Evolutionary conservation across 2,329 filamentous ascomycete genomes (phyloP).

Genomic region (Hypoxylon sp.): DNA sequence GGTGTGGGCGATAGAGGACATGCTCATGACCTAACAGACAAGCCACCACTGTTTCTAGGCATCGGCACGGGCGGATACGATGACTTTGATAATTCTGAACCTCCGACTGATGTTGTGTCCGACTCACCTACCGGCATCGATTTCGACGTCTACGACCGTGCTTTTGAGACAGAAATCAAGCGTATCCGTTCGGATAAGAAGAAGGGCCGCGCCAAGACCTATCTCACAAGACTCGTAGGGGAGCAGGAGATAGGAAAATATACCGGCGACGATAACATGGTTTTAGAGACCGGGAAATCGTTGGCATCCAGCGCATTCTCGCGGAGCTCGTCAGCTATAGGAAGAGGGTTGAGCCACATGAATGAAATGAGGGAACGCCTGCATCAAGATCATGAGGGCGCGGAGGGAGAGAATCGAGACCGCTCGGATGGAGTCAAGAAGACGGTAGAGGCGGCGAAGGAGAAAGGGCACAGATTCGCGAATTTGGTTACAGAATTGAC

Average conservation of each 20-base stretch:
- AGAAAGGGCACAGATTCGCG: slow-evolving; percentile 51
- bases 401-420: slow-evolving; percentile 24
- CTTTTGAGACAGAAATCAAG: slow-evolving; percentile 86
- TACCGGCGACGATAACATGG: slow-evolving; percentile 57
- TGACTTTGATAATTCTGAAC: slow-evolving; percentile 55
- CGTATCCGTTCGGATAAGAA: slow-evolving; percentile 58
- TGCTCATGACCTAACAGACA: slow-evolving; percentile 74
- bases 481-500: slow-evolving; percentile 53
- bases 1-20: slow-evolving; percentile 68
- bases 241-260: slow-evolving; percentile 60
- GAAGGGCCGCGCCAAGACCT: slow-evolving; percentile 59
- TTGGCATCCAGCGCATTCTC: slow-evolving; percentile 38
- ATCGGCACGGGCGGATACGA: slow-evolving; percentile 77
- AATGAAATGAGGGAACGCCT: slow-evolving; percentile 28
- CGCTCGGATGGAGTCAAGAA: slow-evolving; percentile 39
- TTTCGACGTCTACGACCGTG: slow-evolving; percentile 89
- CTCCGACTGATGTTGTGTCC: slow-evolving; percentile 70
- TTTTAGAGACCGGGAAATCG: slow-evolving; percentile 54
- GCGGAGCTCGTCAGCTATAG: slow-evolving; percentile 33
- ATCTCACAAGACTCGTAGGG: slow-evolving; percentile 65
- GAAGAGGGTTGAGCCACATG: slow-evolving; percentile 35
- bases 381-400: slow-evolving; percentile 14
- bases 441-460: slow-evolving; percentile 45
- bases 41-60: slow-evolving; percentile 76
- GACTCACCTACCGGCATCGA: slow-evolving; percentile 89